phyloP scores from a whole-genome alignment of 345 rosid species.

The Hibiscus mutabilis region DNA sequence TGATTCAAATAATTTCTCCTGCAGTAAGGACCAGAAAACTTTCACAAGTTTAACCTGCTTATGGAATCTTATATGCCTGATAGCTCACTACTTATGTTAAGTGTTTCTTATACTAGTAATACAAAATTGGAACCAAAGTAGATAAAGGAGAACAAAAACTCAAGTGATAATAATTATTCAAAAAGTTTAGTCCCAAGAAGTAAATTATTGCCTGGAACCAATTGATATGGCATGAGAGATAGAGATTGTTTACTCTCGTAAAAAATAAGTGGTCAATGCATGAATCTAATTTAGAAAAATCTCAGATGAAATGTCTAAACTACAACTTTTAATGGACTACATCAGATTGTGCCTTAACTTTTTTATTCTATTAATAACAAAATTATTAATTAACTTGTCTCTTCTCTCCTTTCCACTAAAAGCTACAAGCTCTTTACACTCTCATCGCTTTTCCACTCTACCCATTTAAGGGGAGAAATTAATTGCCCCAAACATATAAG shows the following conservation, averaged over 20 bases:
- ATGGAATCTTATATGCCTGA: background rate
- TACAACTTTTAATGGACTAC: too few relatives aligned
- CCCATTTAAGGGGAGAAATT: background rate
- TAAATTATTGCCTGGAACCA: too few relatives aligned
- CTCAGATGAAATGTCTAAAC: too few relatives aligned
- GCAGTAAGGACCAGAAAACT: background rate
- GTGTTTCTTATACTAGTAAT: background rate
- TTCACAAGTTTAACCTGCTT: background rate
- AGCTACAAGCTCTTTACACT: too few relatives aligned
- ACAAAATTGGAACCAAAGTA: background rate
- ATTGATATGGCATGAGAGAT: background rate
- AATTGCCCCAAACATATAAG: background rate
- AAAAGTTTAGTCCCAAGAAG: background rate
- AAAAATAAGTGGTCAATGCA: too few relatives aligned
- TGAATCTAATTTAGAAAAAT: too few relatives aligned
- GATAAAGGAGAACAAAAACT: background rate
- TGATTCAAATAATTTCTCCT: background rate
- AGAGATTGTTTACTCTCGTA: too few relatives aligned
- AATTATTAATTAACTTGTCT: background rate
- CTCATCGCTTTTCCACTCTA: background rate
- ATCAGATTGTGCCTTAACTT: background rate
- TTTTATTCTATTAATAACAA: background rate
- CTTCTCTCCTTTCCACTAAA: background rate
- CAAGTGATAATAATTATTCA: background rate
- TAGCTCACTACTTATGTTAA: background rate